A percentile compares a stretch with the other conserved stretches of the same genome.
These are phyloP conservation scores for Clarireedia monteithiana DNA, from an alignment of 2,329 filamentous ascomycete genomes.

Conservation along the genomic window DNA sequence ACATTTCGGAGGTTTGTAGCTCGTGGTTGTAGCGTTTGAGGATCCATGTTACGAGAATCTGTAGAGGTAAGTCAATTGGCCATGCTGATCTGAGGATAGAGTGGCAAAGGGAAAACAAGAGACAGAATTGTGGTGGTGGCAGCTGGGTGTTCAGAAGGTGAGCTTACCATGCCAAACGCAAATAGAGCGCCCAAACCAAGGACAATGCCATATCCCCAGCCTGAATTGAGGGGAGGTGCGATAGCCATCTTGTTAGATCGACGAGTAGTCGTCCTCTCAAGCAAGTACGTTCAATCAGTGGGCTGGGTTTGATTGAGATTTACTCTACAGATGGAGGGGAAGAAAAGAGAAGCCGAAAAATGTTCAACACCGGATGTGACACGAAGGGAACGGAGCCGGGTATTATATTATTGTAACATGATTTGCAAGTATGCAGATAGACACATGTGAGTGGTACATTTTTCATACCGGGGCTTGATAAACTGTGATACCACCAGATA, in stretches of 20 bases:
- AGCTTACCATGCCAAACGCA: constrained; percentile 52
- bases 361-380: not conserved
- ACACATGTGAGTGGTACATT: not conserved
- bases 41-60: constrained; percentile 30
- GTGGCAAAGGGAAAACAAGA: not conserved
- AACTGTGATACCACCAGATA: not conserved
- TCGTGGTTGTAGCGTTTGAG: constrained; percentile 57
- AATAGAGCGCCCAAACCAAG: constrained; percentile 53
- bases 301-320: no score
- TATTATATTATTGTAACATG: constrained; percentile 3
- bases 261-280: no score
- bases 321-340: no score
- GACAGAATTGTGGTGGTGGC: not conserved
- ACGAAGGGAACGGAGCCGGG: not conserved
- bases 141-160: not conserved
- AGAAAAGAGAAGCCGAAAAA: no score
- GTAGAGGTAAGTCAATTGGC: not conserved
- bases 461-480: no score
- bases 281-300: no score
- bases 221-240: constrained; percentile 28
- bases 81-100: not conserved
- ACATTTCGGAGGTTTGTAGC: constrained; percentile 86
- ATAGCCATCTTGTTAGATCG: constrained; percentile 22
- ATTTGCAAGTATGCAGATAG: not conserved
- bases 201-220: constrained; percentile 57